These are phyloP conservation scores for Acacia confusa DNA, from an alignment of 306 rosid species.

Conservation along the genomic window DNA sequence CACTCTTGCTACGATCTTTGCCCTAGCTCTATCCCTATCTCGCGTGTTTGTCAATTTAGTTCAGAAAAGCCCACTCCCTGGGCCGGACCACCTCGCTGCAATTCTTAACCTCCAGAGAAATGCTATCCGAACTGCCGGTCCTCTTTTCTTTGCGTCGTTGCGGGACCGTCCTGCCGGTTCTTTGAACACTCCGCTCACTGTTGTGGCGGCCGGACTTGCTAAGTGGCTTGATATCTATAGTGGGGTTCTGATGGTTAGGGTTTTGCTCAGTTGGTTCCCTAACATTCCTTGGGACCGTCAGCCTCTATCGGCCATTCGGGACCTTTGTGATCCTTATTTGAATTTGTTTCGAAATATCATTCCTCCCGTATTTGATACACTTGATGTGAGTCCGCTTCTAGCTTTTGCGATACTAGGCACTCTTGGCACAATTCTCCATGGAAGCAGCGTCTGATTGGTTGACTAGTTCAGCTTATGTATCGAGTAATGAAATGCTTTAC, in stretches of 20 bases:
- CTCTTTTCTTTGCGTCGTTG: slow-evolving; percentile 66
- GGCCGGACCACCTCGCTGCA: background rate
- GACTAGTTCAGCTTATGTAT: background rate
- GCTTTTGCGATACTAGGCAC: slow-evolving; percentile 90
- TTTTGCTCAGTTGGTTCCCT: slow-evolving; percentile 96
- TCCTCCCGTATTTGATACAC: slow-evolving; percentile 81
- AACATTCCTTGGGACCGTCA: slow-evolving; percentile 94
- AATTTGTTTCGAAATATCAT: slow-evolving; percentile 81
- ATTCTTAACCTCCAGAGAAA: background rate
- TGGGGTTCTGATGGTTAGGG: slow-evolving; percentile 95
- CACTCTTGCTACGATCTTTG: slow-evolving; percentile 11
- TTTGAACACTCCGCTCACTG: slow-evolving; percentile 89
- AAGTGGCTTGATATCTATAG: slow-evolving; percentile 97
- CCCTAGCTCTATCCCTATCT: slow-evolving; percentile 13
- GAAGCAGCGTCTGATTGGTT: slow-evolving; percentile 23
- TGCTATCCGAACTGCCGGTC: slow-evolving; percentile 27
- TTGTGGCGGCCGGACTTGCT: slow-evolving; percentile 86
- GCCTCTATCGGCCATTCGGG: slow-evolving; percentile 84
- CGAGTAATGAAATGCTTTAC: slow-evolving; percentile 14
- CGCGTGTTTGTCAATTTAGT: background rate
- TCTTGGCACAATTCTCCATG: slow-evolving; percentile 64
- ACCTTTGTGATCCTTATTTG: slow-evolving; percentile 90
- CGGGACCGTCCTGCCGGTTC: slow-evolving; percentile 42
- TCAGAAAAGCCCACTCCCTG: background rate
- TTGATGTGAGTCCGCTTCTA: slow-evolving; percentile 89